Evolutionary conservation across 2,329 filamentous ascomycete species (phyloP).

Genomic region (Trichoderma endophyticum): DNA sequence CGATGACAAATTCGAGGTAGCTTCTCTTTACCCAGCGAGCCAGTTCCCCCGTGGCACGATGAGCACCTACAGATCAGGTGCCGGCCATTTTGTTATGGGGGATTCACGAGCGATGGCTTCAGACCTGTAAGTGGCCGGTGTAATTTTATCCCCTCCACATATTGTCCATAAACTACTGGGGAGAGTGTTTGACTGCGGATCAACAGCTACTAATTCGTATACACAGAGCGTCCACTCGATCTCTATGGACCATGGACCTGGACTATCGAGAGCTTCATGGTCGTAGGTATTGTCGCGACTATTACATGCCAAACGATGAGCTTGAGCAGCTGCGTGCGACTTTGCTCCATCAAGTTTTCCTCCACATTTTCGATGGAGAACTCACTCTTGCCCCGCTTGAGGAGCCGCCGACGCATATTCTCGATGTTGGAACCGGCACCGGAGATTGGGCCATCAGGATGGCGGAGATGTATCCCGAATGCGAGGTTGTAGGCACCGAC

Average conservation of each 20-base stretch:
- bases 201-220: neutral
- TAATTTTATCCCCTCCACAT: neutral
- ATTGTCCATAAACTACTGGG: neutral
- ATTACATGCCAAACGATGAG: constrained; percentile 66
- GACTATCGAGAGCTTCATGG: constrained; percentile 59
- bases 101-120: constrained; percentile 21
- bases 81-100: constrained; percentile 35
- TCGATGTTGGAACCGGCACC: constrained; percentile 59
- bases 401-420: constrained; percentile 39
- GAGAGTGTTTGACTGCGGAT: neutral
- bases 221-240: constrained; percentile 43
- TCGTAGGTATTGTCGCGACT: constrained; percentile 59
- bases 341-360: constrained; percentile 61
- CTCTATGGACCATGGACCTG: constrained; percentile 49
- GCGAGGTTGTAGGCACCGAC: constrained; percentile 57
- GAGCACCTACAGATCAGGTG: constrained; percentile 35
- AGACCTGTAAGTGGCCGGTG: constrained; percentile 39
- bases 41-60: constrained; percentile 38
- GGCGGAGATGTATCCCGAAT: constrained; percentile 51
- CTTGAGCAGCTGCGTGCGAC: constrained; percentile 61
- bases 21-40: constrained; percentile 43
- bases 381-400: constrained; percentile 43
- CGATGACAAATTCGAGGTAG: constrained; percentile 31
- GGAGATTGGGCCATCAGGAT: constrained; percentile 52
- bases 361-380: constrained; percentile 47